Percentiles rank a stretch among this genome's conserved stretches.
phyloP scores from a whole-genome alignment of 2,329 filamentous ascomycete species.

The Curvularia sp. region DNA sequence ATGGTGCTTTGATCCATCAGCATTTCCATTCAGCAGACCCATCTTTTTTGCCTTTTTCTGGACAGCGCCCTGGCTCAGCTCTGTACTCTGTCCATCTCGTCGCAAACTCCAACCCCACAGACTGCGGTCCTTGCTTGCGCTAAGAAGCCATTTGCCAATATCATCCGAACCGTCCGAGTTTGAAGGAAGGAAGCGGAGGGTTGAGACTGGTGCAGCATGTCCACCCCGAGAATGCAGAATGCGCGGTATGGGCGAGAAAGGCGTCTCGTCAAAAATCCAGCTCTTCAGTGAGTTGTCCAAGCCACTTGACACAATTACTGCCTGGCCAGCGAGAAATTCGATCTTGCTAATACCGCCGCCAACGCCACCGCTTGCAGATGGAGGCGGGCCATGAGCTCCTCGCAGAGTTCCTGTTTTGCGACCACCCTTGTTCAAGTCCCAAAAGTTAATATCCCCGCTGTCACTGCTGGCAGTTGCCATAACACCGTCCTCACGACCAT shows the following conservation, averaged over 20 bases:
- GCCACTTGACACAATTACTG: constrained; percentile 87
- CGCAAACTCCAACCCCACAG: constrained; percentile 97
- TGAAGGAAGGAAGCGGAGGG: constrained; percentile 82
- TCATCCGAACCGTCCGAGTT: constrained; percentile 89
- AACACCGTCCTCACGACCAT: constrained; percentile 82
- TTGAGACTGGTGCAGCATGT: constrained; percentile 84
- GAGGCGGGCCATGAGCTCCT: constrained; percentile 83
- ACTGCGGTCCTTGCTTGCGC: constrained; percentile 86
- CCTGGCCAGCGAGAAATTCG: constrained; percentile 88
- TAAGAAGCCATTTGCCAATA: constrained; percentile 92
- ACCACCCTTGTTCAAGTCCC: constrained; percentile 91
- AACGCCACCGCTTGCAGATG: constrained; percentile 59
- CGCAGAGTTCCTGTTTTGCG: constrained; percentile 85
- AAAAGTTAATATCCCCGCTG: constrained; percentile 90
- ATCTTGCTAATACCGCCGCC: constrained; percentile 83
- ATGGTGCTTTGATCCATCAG: constrained; percentile 65
- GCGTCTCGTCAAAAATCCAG: constrained; percentile 94
- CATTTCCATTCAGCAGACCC: constrained; percentile 69
- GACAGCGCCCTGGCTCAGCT: constrained; percentile 89
- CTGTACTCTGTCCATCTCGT: constrained; percentile 89
- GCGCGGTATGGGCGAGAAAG: constrained; percentile 85
- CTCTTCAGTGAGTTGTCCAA: constrained; percentile 92
- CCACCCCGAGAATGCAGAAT: constrained; percentile 86
- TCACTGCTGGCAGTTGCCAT: constrained; percentile 87
- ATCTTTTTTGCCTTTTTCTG: constrained; percentile 89